Conservation (phyloP, 2,329 filamentous ascomycete species). For the Claviceps maximensis region DNA sequence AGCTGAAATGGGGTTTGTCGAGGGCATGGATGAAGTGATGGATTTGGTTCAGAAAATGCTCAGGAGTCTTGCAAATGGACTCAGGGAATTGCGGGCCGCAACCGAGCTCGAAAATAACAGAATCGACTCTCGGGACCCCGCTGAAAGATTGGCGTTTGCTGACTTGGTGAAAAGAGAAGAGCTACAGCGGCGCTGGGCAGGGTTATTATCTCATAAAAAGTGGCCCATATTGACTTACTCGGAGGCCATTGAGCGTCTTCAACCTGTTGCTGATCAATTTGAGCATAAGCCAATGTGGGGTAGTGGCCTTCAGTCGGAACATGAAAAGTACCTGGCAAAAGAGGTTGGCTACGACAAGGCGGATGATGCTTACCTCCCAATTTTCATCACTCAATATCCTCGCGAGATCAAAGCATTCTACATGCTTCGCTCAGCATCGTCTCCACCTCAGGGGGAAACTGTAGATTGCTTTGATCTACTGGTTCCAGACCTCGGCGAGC, state of each 20-base stretch:
- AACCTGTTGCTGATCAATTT: conserved; percentile 49
- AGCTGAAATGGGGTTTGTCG: conserved; percentile 71
- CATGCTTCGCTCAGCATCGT: conserved; percentile 29
- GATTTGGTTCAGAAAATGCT: conserved; percentile 70
- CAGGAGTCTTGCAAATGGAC: conserved; percentile 31
- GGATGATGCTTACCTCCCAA: conserved; percentile 43
- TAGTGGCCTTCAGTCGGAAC: conserved; percentile 70
- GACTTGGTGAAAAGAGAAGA: conserved; percentile 28
- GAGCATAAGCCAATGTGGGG: conserved; percentile 57
- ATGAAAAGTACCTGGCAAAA: conserved; percentile 77
- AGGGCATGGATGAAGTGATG: conserved; percentile 60
- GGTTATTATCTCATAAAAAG: conserved; percentile 34
- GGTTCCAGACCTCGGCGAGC: conserved; percentile 72
- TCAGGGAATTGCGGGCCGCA: conserved; percentile 29
- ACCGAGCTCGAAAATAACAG: conserved; percentile 29
- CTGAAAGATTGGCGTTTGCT: conserved; percentile 29
- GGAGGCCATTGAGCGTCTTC: conserved; percentile 58
- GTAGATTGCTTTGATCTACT: conserved; percentile 87
- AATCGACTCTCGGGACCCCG: conserved; percentile 22
- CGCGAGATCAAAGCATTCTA: conserved; percentile 80
- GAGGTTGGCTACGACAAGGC: conserved; percentile 38
- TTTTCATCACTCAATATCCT: conserved; percentile 95
- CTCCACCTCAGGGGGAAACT: conserved; percentile 32
- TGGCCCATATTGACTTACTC: conserved; percentile 82
- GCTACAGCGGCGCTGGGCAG: conserved; percentile 59